phyloP scores from a whole-genome alignment of 192 early-diverging fungal species.

The Chytriomyces confervae region DNA sequence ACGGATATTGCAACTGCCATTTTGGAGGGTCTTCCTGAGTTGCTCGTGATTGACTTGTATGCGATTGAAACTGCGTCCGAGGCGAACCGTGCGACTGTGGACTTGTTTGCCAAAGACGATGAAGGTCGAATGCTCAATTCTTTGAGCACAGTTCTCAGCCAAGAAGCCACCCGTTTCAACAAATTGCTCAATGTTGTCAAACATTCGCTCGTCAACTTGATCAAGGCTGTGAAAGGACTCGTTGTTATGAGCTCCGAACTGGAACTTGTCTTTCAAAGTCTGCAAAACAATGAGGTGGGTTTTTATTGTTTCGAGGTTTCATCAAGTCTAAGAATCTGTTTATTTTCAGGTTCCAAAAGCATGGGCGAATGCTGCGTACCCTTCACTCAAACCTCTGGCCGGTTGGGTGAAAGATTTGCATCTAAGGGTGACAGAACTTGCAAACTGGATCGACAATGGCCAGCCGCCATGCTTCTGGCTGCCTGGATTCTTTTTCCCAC shows the following conservation, averaged over 20 bases:
- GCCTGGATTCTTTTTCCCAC: constrained; percentile 71
- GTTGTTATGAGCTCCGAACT: constrained; percentile 67
- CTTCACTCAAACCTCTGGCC: constrained; percentile 62
- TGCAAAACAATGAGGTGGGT: constrained; percentile 63
- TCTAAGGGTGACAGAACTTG: constrained; percentile 46
- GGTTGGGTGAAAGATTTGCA: constrained; percentile 67
- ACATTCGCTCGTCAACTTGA: constrained; percentile 47
- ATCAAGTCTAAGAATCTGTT: constrained; percentile 10
- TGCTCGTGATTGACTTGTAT: constrained; percentile 52
- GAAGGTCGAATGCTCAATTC: constrained; percentile 64
- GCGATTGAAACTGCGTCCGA: constrained; percentile 1
- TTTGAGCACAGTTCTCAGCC: constrained; percentile 58
- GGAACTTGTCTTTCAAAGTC: constrained; percentile 61
- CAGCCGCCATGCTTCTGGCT: constrained; percentile 67
- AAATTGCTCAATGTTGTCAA: constrained; percentile 55
- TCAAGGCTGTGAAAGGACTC: constrained; percentile 66
- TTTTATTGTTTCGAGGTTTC: neutral
- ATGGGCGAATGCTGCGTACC: constrained; percentile 61
- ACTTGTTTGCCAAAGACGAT: constrained; percentile 60
- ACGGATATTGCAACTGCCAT: constrained; percentile 53
- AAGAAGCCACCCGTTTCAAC: constrained; percentile 63
- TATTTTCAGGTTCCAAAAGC: constrained; percentile 51
- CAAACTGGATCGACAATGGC: constrained; percentile 54
- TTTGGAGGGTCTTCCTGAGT: constrained; percentile 54
- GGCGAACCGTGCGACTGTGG: constrained; percentile 31